Conservation (phyloP, 2,329 filamentous ascomycete genomes). For the Rhexocercosporidium sp. region DNA sequence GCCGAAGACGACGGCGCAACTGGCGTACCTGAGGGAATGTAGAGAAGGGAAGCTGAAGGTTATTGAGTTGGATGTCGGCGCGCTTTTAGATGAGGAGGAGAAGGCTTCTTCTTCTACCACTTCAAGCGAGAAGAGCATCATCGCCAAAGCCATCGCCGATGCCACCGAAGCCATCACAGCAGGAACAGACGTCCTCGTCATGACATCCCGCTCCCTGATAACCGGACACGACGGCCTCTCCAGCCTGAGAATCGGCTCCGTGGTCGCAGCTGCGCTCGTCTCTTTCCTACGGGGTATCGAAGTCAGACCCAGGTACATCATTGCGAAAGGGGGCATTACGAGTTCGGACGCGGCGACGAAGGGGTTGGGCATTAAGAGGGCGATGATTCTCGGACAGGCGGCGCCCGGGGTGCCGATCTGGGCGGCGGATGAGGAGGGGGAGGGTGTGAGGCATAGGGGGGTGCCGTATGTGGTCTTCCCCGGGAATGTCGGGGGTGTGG, state of each 20-base stretch:
- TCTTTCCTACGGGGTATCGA: slow-evolving; percentile 52
- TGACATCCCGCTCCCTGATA: slow-evolving; percentile 62
- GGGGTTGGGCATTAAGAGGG: slow-evolving; percentile 57
- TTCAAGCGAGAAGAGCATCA: not conserved
- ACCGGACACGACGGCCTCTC: slow-evolving; percentile 53
- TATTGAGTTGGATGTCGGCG: slow-evolving; percentile 54
- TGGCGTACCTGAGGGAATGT: slow-evolving; percentile 49
- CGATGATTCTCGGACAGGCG: slow-evolving; percentile 61
- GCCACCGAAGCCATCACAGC: slow-evolving; percentile 47
- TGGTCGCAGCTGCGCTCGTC: slow-evolving; percentile 57
- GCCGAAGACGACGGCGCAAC: slow-evolving; percentile 62
- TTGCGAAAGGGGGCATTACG: slow-evolving; percentile 65
- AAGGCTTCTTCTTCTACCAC: too few relatives aligned
- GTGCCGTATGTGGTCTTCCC: slow-evolving; percentile 64
- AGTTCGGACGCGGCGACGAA: slow-evolving; percentile 64
- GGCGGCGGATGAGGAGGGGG: slow-evolving; percentile 51
- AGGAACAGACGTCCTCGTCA: slow-evolving; percentile 60
- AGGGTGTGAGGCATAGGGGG: slow-evolving; percentile 42
- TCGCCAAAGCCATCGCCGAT: slow-evolving; percentile 36
- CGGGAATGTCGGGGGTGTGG: slow-evolving; percentile 57
- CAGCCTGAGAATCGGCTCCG: slow-evolving; percentile 59
- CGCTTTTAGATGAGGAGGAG: slow-evolving; percentile 42
- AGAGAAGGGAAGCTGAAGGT: slow-evolving; percentile 34
- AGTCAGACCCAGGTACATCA: slow-evolving; percentile 58
- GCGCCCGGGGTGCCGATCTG: slow-evolving; percentile 63